Evolutionary conservation across 73 alveolate species (phyloP), one percentile per base, ranked within the genome.

Genomic region (Paramecium octaurelia): DNA sequence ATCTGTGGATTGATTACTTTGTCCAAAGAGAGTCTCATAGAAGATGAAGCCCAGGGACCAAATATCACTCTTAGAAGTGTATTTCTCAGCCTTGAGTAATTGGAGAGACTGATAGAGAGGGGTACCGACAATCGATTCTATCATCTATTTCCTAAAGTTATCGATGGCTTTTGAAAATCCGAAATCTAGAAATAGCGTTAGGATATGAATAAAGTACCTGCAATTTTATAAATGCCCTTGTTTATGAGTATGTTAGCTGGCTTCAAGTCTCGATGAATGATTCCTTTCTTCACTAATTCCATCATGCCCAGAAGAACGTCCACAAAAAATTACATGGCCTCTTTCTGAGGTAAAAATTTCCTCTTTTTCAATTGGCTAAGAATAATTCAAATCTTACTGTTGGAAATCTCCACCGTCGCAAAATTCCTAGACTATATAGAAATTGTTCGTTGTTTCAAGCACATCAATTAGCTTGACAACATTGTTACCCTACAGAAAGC

Each of bases 331-430:
- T 73, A 36, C 38, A 69, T 58, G 27, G 91, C 71, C 18, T 89
- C 94, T 16, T 89, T 58, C 50, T 71, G 38, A 31, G 43, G 24
- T 38, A 89, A 73, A 27, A 11, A 44, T 40, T 89, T 89, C 58
- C 35, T 89, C 44, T 89, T 71, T 44, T 89, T 89, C 35, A 89
- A 43, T 2, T 14, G 34, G 14, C 87, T 73, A 73, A 35, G 59
- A 2, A 12, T 35, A 73, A 18, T 73, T 36, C 1, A 29, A 73
- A 8, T n/a, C 5, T 4, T 73, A 77, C 60, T 64, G 64, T 46
- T 83, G 57, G 20, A 93, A 94, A 59, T 93, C 96, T 18, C 96
- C 96, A 21, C 96, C 96, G 44, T 87, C 92, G 58, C 95, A 92
- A 59, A 16, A 93, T 43, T 93, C 96, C 44, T 89, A 87, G 27